Evolutionary conservation across 345 rosid species (phyloP).

Genomic region (Microthlaspi erraticum): DNA sequence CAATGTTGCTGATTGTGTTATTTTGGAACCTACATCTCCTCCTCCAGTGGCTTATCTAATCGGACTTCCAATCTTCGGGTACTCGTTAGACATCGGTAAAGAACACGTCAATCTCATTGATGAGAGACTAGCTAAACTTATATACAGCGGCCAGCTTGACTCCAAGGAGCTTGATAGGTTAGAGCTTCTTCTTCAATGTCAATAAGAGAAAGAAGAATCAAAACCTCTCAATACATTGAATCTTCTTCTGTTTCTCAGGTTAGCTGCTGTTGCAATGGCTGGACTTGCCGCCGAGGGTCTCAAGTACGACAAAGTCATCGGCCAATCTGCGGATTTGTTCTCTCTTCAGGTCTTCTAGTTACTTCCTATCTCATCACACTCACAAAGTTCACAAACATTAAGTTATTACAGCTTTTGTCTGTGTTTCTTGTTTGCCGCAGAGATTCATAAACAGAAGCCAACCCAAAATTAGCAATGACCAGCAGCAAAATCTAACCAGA

Average conservation of each 20-base stretch:
- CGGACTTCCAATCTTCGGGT: conserved; percentile 88
- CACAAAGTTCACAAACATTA: neutral
- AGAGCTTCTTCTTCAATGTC: conserved; percentile 7
- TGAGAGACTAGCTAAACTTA: conserved; percentile 72
- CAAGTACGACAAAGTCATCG: conserved; percentile 87
- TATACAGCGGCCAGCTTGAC: conserved; percentile 92
- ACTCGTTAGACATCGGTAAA: conserved; percentile 90
- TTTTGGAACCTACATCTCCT: conserved; percentile 20
- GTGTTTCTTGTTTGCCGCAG: conserved; percentile 47
- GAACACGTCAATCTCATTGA: conserved; percentile 93
- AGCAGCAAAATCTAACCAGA: conserved; percentile 95
- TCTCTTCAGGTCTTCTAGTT: conserved; percentile 72
- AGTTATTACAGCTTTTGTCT: conserved; percentile 9
- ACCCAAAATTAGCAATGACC: conserved; percentile 77
- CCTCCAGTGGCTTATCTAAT: conserved; percentile 80
- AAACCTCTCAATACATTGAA: neutral
- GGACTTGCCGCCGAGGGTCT: conserved; percentile 96
- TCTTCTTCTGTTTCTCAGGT: conserved; percentile 49
- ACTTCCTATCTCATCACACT: neutral
- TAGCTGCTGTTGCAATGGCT: conserved; percentile 92
- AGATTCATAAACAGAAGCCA: conserved; percentile 86
- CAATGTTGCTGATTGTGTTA: conserved; percentile 30
- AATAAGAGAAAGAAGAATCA: neutral
- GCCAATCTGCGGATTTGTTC: conserved; percentile 98
- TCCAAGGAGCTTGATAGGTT: conserved; percentile 90